A percentile compares a stretch with the other conserved stretches of the same genome.
These are phyloP conservation scores for Mycosphaerella sp. DNA, from an alignment of 2,329 filamentous ascomycete genomes.

Conservation along the genomic window DNA sequence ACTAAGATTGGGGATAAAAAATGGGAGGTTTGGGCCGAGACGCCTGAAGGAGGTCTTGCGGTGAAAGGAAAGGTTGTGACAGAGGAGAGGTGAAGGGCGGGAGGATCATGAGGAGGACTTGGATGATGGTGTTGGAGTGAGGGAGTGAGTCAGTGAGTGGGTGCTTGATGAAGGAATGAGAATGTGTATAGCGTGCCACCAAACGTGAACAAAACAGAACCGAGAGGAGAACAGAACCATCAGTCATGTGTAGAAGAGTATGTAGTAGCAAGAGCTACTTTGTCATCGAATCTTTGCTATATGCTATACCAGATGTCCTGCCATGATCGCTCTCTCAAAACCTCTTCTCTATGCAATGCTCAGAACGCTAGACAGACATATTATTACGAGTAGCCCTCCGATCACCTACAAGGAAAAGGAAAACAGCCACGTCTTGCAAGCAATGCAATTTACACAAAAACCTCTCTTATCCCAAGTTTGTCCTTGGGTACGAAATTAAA, in stretches of 20 bases:
- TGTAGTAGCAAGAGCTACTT: too few relatives aligned
- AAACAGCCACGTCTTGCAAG: neutral
- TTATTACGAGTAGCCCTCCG: neutral
- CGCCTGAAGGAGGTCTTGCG: slow-evolving; percentile 38
- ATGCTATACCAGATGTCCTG: neutral
- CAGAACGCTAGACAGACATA: neutral
- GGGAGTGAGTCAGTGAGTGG: too few relatives aligned
- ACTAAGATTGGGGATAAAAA: slow-evolving; percentile 42
- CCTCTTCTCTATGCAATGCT: neutral
- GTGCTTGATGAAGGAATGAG: slow-evolving; percentile 17
- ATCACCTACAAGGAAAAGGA: too few relatives aligned
- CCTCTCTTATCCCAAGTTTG: slow-evolving; percentile 48
- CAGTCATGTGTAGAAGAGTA: too few relatives aligned
- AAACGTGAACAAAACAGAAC: neutral
- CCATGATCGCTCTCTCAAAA: neutral
- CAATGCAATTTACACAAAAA: neutral
- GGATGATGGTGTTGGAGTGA: slow-evolving; percentile 6
- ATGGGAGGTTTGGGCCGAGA: slow-evolving; percentile 40
- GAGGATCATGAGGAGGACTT: slow-evolving; percentile 2
- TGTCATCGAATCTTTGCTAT: neutral
- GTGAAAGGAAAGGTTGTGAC: slow-evolving; percentile 41
- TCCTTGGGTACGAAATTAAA: slow-evolving; percentile 84
- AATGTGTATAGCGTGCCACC: slow-evolving; percentile 8
- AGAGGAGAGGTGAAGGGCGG: slow-evolving; percentile 18
- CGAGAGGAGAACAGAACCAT: neutral